phyloP scores from a whole-genome alignment of 768 basidiomycete species.

The Rhizopogon sp. region DNA sequence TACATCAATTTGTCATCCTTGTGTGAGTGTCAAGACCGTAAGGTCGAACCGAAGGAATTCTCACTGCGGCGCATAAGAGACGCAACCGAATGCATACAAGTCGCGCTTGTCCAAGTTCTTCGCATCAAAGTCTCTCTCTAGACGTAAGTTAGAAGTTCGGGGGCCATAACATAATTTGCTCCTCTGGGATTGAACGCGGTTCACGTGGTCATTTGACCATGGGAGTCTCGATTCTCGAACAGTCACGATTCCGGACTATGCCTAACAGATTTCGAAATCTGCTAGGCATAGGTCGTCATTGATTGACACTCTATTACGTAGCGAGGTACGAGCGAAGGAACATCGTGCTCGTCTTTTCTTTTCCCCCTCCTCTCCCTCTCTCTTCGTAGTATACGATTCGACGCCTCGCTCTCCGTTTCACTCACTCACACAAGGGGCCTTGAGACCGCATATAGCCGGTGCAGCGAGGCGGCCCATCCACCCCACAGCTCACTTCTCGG shows the following conservation, averaged over 20 bases:
- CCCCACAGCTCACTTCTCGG: too few relatives aligned
- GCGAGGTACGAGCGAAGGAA: too few relatives aligned
- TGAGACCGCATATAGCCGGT: too few relatives aligned
- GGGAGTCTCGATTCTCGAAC: conserved; percentile 15
- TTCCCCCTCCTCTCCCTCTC: too few relatives aligned
- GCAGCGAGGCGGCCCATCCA: too few relatives aligned
- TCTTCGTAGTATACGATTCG: too few relatives aligned
- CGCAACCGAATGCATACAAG: conserved; percentile 38
- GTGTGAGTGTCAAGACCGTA: background rate
- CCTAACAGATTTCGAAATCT: conserved; percentile 32
- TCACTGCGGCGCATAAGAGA: conserved; percentile 30
- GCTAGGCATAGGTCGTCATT: conserved; percentile 29
- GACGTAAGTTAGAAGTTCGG: conserved; percentile 19
- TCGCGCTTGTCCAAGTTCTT: conserved; percentile 26
- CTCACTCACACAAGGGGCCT: too few relatives aligned
- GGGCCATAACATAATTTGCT: conserved; percentile 20
- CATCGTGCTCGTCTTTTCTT: too few relatives aligned
- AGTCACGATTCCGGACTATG: conserved; percentile 20
- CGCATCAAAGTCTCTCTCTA: background rate
- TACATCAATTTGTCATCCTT: background rate
- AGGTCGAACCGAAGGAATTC: too few relatives aligned
- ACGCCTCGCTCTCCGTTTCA: too few relatives aligned
- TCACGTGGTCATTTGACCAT: conserved; percentile 5
- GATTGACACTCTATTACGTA: too few relatives aligned
- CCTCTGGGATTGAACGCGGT: conserved; percentile 8